A percentile compares a stretch with the other conserved stretches of the same genome.
Evolutionary conservation across 1,139 yeast genomes (phyloP).

Genomic region (Debaryomyces subglobosus): DNA sequence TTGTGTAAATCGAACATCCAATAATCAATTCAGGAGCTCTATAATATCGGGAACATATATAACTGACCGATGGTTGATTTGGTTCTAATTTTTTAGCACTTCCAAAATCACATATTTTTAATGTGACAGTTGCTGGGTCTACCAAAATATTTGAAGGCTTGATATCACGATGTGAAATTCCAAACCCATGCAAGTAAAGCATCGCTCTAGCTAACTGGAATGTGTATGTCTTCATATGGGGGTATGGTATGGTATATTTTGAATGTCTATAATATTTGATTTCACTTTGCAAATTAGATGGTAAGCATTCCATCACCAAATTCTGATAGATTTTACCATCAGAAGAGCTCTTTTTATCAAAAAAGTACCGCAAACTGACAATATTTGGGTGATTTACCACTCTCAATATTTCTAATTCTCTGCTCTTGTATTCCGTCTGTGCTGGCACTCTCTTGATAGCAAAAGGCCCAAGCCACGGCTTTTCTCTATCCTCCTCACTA

Average conservation of each 20-base stretch:
- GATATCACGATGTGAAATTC: slow-evolving; percentile 80
- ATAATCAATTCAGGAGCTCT: slow-evolving; percentile 83
- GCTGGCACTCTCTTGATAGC: slow-evolving; percentile 85
- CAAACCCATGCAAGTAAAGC: slow-evolving; percentile 78
- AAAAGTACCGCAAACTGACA: slow-evolving; percentile 64
- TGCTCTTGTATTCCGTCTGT: slow-evolving; percentile 78
- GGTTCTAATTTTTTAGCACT: slow-evolving; percentile 77
- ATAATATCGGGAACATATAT: slow-evolving; percentile 79
- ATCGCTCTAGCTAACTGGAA: slow-evolving; percentile 81
- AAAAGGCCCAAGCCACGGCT: slow-evolving; percentile 70
- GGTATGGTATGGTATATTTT: slow-evolving; percentile 66
- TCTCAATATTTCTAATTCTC: slow-evolving; percentile 76
- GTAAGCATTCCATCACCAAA: slow-evolving; percentile 82
- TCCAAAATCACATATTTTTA: slow-evolving; percentile 83
- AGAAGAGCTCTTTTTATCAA: slow-evolving; percentile 62
- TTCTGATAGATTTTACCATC: slow-evolving; percentile 73
- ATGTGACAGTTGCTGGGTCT: slow-evolving; percentile 64
- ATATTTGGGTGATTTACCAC: slow-evolving; percentile 80
- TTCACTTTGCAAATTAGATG: slow-evolving; percentile 76
- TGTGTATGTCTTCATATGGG: slow-evolving; percentile 77
- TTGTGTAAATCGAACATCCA: slow-evolving; percentile 74
- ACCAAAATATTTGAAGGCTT: slow-evolving; percentile 80
- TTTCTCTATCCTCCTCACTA: slow-evolving; percentile 25
- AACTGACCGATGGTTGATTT: slow-evolving; percentile 73
- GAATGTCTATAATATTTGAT: slow-evolving; percentile 68